Base-by-base conservation (phyloP, 352 stramenopile species). In the Phytophthora capsici region DNA sequence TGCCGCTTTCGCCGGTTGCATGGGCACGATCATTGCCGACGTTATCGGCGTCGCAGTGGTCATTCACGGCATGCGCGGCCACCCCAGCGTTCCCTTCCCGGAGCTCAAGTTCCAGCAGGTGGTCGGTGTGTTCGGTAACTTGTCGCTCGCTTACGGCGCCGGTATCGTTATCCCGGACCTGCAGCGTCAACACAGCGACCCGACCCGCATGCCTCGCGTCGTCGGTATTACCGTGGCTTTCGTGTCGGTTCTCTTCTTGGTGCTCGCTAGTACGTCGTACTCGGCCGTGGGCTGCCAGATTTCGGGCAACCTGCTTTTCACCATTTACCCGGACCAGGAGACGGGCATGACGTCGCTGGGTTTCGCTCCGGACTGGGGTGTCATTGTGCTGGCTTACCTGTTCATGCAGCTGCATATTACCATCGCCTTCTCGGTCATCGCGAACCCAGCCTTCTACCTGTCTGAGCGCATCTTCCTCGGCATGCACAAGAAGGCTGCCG, bases 261-360 rank as follows among this genome's bases (percentile, higher is more conserved):
- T 77, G 25, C 59, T 91, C 9, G 72, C 71, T 0, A 64, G 62
- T 50, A 80, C 73, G 14, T 70, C 74, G 23, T 89, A 86, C 69
- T 85, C 77, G 37, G 72, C 72, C 2, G 68, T 87, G 4, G 82
- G 82, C 6, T 89, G 82, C 63, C 82, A 89, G 66, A 89, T 91
- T 52, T 76, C 73, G 9, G 76, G 80, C 30, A 91, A 91, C 68
- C 46, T 91, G 59, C 68, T 90, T 9, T 91, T 88, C 58, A 78
- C 78, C 10, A 88, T 91, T 46, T 86, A 77, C 69, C 73, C 74
- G 8, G 56, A 80, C 55, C n/a, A 17, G 8, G 56, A 64, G 0
- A 77, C 69, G 0, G 66, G 66, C 1, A 26, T 82, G 20, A 73
- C 71, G 1, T 57, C 56, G 2, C 59, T 88, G 7, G 80, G 80